These are phyloP conservation scores for Pseudocercospora fijiensis DNA, from an alignment of 2,329 filamentous ascomycete species.

Conservation along the genomic window DNA sequence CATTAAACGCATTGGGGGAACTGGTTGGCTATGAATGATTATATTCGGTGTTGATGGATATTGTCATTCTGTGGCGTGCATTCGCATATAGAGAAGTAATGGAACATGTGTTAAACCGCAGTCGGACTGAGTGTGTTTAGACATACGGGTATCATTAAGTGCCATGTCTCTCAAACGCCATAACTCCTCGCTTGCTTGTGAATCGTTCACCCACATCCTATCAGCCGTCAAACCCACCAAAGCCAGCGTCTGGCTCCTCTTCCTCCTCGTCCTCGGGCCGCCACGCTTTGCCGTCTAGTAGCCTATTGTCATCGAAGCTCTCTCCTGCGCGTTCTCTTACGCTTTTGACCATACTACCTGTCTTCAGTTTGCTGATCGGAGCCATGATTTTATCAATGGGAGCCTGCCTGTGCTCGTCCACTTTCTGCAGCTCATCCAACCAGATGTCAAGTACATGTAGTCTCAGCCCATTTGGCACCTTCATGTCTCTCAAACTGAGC, in stretches of 20 bases:
- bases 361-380: conserved; percentile 58
- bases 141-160: conserved; percentile 1
- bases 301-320: conserved; percentile 68
- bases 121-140: not conserved
- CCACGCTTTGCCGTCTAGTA: conserved; percentile 54
- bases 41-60: conserved; percentile 7
- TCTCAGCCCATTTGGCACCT: conserved; percentile 77
- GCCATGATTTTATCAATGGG: conserved; percentile 53
- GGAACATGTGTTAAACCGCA: conserved; percentile 6
- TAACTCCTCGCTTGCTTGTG: not conserved
- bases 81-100: conserved; percentile 8
- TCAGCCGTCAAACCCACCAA: conserved; percentile 65
- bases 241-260: conserved; percentile 47
- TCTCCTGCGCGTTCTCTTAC: conserved; percentile 70
- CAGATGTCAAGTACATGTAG: conserved; percentile 89
- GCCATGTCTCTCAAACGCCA: conserved; percentile 1
- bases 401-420: conserved; percentile 48
- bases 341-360: conserved; percentile 64
- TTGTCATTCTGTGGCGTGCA: conserved; percentile 6
- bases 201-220: too few relatives aligned
- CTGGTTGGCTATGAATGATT: conserved; percentile 2
- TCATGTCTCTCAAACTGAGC: conserved; percentile 49
- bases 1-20: conserved; percentile 6
- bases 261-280: conserved; percentile 36
- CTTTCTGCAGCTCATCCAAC: conserved; percentile 82